A percentile compares a stretch with the other conserved stretches of the same genome.
phyloP scores from a whole-genome alignment of 2,329 filamentous ascomycete species.

The Penicillium frequentans region DNA sequence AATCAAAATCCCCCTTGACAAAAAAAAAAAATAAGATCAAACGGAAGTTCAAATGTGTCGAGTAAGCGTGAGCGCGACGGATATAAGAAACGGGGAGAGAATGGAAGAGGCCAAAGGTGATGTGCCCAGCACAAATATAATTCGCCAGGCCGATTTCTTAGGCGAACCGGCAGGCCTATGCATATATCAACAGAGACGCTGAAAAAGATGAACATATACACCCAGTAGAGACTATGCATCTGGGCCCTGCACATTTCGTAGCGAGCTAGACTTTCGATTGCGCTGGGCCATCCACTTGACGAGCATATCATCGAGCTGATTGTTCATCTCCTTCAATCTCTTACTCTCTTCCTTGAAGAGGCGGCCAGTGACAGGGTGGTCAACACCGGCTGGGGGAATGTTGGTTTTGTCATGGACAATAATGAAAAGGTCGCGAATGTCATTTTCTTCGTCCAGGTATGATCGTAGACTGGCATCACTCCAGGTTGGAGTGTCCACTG shows the following conservation, averaged over 20 bases:
- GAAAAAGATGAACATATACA: conserved; percentile 7
- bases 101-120: conserved; percentile 14
- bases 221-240: conserved; percentile 15
- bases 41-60: conserved; percentile 4
- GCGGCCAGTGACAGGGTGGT: conserved; percentile 78
- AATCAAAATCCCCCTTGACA: conserved; percentile 9
- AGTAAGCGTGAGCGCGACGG: conserved; percentile 3
- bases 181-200: conserved; percentile 18
- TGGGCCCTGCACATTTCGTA: conserved; percentile 20
- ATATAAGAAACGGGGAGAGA: conserved; percentile 10
- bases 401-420: conserved; percentile 92
- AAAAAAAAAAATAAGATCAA: background rate
- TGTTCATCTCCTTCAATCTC: conserved; percentile 81
- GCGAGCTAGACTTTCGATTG: conserved; percentile 7
- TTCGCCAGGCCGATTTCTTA: conserved; percentile 4
- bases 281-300: conserved; percentile 69
- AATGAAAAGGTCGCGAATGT: conserved; percentile 84
- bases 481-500: conserved; percentile 67
- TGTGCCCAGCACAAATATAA: conserved; percentile 23
- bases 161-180: conserved; percentile 2
- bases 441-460: conserved; percentile 86
- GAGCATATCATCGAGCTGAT: conserved; percentile 84
- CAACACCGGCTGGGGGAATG: conserved; percentile 72
- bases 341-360: conserved; percentile 87
- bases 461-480: conserved; percentile 81